Evolutionary conservation across 108 stramenopile species (phyloP), one percentile per base, ranked within the genome.

Genomic region (Cylindrotheca closterium): DNA sequence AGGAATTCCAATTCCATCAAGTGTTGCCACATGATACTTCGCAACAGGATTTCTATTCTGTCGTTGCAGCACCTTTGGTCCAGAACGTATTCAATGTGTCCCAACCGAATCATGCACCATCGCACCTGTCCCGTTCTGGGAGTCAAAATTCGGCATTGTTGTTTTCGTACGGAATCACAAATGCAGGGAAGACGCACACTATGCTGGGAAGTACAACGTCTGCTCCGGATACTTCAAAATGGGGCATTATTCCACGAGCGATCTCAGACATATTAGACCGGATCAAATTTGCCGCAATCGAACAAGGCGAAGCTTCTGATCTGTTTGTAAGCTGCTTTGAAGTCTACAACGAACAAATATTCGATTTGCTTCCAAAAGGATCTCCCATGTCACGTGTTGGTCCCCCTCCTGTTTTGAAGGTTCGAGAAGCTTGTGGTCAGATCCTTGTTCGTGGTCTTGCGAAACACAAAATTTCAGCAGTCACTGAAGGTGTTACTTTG

Each of bases 161-260:
- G 4, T 99, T 99, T 63, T 90, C 96, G 7, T 96, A 98, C 58
- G 99, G 99, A 4, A 93, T 98, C 42, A 99, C 99, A 15, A 98
- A 98, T 66, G 97, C 99, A 1, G 99, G 99, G 4, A 99, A 98
- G 76, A 97, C 98, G 0, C 83, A 97, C 74, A 99, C 98, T 27
- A 88, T 99, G 26, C 89, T 95, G 64, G 99, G 99, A 4, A 79
- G 74, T 60, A 66, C 71, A 56, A 84, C 50, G 58, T 65, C 63
- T 48, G 49, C 28, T 54, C 46, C 47, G 24, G 62, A 77, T 70
- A 52, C 59, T 32, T 46, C 73, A 8, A 70, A 88, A 10, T 86
- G 86, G 82, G 94, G 94, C 0, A 81, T 95, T 62, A 77, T 95
- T 53, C 94, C 94, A 33, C 74, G 94, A 24, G 76, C 89, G 10